These are phyloP conservation scores for Lipomyces yamanashiensis DNA, from an alignment of 805 yeast genomes.

Conservation along the genomic window DNA sequence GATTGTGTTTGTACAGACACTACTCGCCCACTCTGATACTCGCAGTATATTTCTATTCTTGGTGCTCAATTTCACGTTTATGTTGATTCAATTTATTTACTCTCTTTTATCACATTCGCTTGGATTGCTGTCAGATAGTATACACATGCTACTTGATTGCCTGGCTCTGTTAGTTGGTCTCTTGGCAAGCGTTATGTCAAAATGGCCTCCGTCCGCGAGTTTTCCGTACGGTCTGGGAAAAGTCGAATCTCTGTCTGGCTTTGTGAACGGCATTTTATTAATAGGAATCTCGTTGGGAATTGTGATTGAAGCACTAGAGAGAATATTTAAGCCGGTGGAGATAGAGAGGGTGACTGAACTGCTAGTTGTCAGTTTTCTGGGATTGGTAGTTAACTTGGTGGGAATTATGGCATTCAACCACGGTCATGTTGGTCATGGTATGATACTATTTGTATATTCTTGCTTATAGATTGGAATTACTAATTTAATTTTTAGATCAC, in stretches of 20 bases:
- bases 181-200: slow-evolving; percentile 74
- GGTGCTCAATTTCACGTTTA: slow-evolving; percentile 83
- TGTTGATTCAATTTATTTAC: slow-evolving; percentile 90
- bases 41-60: slow-evolving; percentile 87
- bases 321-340: slow-evolving; percentile 76
- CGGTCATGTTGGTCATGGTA: slow-evolving; percentile 60
- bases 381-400: slow-evolving; percentile 83
- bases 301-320: slow-evolving; percentile 80
- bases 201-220: slow-evolving; percentile 62
- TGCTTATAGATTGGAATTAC: slow-evolving; percentile 29
- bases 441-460: neutral
- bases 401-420: slow-evolving; percentile 96
- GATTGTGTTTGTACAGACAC: slow-evolving; percentile 35
- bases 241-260: slow-evolving; percentile 91
- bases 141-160: slow-evolving; percentile 97
- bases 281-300: slow-evolving; percentile 90
- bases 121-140: slow-evolving; percentile 87
- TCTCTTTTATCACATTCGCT: slow-evolving; percentile 91
- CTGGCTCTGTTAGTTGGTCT: slow-evolving; percentile 86
- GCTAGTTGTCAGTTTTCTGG: slow-evolving; percentile 80
- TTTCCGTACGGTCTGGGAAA: slow-evolving; percentile 86
- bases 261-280: slow-evolving; percentile 87
- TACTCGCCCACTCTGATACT: slow-evolving; percentile 68
- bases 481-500: slow-evolving; percentile 42
- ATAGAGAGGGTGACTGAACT: slow-evolving; percentile 82